Evolutionary conservation across 164 flowering plant species (phyloP), one percentile per base, ranked within the genome.

Genomic region (Chimonanthus salicifolius): DNA sequence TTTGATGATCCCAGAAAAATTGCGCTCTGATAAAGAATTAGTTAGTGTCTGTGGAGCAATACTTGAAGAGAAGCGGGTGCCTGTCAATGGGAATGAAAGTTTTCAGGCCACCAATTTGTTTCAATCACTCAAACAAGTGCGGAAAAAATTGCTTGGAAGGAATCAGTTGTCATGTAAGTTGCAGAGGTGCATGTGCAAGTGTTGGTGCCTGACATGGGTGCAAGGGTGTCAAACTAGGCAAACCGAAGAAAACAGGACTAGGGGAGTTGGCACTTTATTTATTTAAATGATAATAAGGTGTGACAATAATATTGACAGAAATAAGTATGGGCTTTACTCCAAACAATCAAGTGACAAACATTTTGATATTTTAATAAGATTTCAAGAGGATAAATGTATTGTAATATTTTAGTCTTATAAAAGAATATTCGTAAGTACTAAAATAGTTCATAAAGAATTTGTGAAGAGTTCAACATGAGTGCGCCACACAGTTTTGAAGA

Each of bases 41-140:
- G 33, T 33, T 33, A 33, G 33, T 1, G 33, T 33, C 33, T 33
- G 33, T 33, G 62, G 4, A 72, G 74, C 78, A 47, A 78, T 71
- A 58, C 85, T 88, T 58, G 88, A 83, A 62, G 85, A 47, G 69
- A 79, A 75, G 70, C 81, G 81, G 43, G 85, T 44, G 65, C 90
- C 94, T 88, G 84, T 47, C 18, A 48, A 67, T 47, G 48, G 48
- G 10, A 78, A 71, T 54, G 68, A 63, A 21, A 80, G 49, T 54
- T 62, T 48, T 49, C n/a, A 45, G 6, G 33, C 8, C 33, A 50
- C 15, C 3, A 5, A 47, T 45, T 10, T 58, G 62, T 4, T 58
- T 58, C 16, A 10, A 18, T 7, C 48, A 67, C 10, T 45, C 47
- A 43, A 62, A 48, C 18, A 11, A 71, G 44, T 11, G 20, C 1